Base-by-base conservation (phyloP, 441 rosid genomes). In the Brassica balearica region DNA sequence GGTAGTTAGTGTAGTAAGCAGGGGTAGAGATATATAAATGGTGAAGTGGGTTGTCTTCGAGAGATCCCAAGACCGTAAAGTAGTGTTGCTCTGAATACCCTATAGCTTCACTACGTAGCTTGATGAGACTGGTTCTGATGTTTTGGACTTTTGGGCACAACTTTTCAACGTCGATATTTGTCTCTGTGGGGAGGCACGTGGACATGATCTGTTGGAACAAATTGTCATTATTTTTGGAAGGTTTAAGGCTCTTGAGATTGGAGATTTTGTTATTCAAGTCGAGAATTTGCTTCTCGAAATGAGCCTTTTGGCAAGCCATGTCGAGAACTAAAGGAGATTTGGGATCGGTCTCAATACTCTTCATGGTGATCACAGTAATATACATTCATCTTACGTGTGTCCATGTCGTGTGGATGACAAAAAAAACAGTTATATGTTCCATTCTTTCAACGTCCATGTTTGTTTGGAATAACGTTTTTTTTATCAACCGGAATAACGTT, bases 21-120 rank as follows among this genome's bases (percentile, higher is more conserved):
- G 19, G 86, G 87, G 48, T 81, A 88, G 23, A 82, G 22, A 17
- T 17, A 56, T 64, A 60, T 19, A 86, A 82, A 65, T 84, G 77
- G 71, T 53, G 38, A 11, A 86, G 46, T 3, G 91, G 87, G 71
- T 72, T 58, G 4, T 59, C 75, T 19, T 69, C 76, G 48, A 75
- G 62, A 23, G 80, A 63, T n/a, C 75, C 83, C 56, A 85, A 12
- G 32, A 79, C 0, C 5, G 73, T 14, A 1, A 85, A 77, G 77
- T 65, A 85, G 68, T 85, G 79, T 51, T 61, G 65, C 67, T 83
- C 85, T 3, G 82, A 38, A 70, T 65, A 77, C 25, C 84, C 79
- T 68, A 81, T 80, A 8, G 86, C 85, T 65, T 73, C 58, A 11
- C 83, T 84, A 36, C 83, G 82, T 6, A 83, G 81, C 8, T 64